Evolutionary conservation across 2,329 filamentous ascomycete species (phyloP).

Genomic region (Scedosporium boydii): DNA sequence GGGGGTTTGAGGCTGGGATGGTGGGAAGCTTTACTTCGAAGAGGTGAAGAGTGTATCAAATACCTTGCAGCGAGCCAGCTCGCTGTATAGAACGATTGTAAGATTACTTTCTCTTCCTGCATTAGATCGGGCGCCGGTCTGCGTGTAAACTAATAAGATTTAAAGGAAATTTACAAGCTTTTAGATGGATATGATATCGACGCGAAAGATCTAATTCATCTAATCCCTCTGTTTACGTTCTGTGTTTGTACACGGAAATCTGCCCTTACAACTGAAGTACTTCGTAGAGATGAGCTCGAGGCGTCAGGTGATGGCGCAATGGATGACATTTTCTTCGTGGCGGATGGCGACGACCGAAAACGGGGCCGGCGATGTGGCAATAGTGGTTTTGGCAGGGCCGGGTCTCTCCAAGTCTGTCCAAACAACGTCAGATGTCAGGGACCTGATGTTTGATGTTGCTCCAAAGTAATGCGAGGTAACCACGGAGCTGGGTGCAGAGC

Average conservation of each 20-base stretch:
- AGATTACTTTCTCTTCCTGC: too few species aligned
- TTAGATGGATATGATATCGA: too few species aligned
- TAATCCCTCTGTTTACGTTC: too few species aligned
- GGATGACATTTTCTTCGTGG: conserved; percentile 1
- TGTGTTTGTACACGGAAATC: not conserved
- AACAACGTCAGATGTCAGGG: not conserved
- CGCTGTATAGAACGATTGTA: too few species aligned
- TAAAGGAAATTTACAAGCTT: too few species aligned
- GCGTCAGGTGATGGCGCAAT: conserved; percentile 3
- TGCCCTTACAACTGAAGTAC: not conserved
- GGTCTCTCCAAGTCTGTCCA: not conserved
- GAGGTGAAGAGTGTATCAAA: too few species aligned
- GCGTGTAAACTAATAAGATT: too few species aligned
- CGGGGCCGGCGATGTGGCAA: not conserved
- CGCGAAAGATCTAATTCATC: too few species aligned
- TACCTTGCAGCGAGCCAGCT: too few species aligned
- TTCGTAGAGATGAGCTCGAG: not conserved
- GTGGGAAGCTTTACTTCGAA: too few species aligned
- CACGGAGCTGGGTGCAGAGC: not conserved
- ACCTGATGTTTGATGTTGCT: not conserved
- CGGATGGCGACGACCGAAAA: not conserved
- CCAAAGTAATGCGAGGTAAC: not conserved
- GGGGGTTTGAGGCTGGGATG: not conserved
- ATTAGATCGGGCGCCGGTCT: too few species aligned
- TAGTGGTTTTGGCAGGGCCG: not conserved